Conservation (phyloP, 345 rosid genomes). For the Ceriops zippeliana region DNA sequence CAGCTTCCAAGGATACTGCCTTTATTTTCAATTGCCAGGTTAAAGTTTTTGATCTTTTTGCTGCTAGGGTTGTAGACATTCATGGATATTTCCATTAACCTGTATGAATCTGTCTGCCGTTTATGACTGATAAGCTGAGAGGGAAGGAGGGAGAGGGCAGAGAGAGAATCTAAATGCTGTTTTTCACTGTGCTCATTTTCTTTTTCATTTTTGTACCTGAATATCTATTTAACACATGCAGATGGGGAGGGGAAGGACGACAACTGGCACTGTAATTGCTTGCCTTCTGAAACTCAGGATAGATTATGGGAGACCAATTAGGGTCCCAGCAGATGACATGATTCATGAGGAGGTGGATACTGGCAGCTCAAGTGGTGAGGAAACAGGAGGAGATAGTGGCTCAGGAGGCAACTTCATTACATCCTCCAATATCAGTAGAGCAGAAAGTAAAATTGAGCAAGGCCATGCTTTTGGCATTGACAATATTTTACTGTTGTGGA, state of each 20-base stretch:
- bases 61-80: conserved; percentile 9
- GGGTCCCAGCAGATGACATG: conserved; percentile 52
- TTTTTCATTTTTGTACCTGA: conserved; percentile 4
- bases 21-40: conserved; percentile 99
- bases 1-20: conserved; percentile 87
- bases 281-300: conserved; percentile 91
- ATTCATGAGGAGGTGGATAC: conserved; percentile 62
- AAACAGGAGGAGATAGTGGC: conserved; percentile 52
- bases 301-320: conserved; percentile 80
- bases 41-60: conserved; percentile 11
- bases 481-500: conserved; percentile 77
- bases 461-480: conserved; percentile 81
- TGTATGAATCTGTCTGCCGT: neutral
- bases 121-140: neutral
- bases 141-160: neutral
- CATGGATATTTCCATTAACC: conserved; percentile 10
- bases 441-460: conserved; percentile 42
- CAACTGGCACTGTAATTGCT: conserved; percentile 96
- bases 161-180: neutral
- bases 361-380: conserved; percentile 90
- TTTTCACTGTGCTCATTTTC: neutral
- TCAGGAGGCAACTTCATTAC: conserved; percentile 51
- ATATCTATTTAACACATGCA: conserved; percentile 27
- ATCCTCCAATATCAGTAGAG: conserved; percentile 28
- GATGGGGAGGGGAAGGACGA: conserved; percentile 99